Percentiles rank a stretch among this genome's conserved stretches.
Conservation (phyloP, 495 filamentous ascomycete species). For the Penicillium canescens region DNA sequence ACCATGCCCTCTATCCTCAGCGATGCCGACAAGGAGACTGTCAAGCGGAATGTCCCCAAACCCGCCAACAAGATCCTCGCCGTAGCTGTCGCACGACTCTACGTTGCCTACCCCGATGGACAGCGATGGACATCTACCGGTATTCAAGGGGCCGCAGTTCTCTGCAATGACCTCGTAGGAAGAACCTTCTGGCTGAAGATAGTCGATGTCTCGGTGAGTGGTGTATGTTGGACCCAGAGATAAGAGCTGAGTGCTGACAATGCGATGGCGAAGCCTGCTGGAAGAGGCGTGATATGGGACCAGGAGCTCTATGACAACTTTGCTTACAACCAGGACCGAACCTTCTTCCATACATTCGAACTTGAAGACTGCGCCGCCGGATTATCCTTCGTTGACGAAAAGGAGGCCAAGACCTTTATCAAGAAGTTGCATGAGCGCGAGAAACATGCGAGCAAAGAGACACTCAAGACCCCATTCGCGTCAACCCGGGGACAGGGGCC, state of each 20-base stretch:
- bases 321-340: conserved; percentile 91
- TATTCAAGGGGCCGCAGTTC: conserved; percentile 87
- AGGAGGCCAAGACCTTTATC: conserved; percentile 90
- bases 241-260: conserved; percentile 17
- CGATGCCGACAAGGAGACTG: conserved; percentile 89
- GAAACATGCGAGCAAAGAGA: conserved; percentile 88
- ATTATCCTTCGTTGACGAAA: conserved; percentile 91
- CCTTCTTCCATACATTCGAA: conserved; percentile 97
- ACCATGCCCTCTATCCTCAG: conserved; percentile 84
- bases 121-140: conserved; percentile 93
- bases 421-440: conserved; percentile 94
- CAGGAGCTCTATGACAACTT: conserved; percentile 96
- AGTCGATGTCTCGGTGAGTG: conserved; percentile 89
- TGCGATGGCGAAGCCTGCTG: conserved; percentile 56
- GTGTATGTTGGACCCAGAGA: background rate
- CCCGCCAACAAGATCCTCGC: conserved; percentile 93
- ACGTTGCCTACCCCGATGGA: conserved; percentile 85
- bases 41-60: conserved; percentile 89
- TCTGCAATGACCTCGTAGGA: conserved; percentile 91
- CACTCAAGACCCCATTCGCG: conserved; percentile 73
- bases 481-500: conserved; percentile 52
- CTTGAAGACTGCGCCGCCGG: conserved; percentile 87
- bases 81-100: conserved; percentile 89
- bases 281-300: conserved; percentile 94
- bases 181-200: conserved; percentile 97